Base-by-base conservation (phyloP, 2,329 filamentous ascomycete genomes). In the Penicillium sp. region DNA sequence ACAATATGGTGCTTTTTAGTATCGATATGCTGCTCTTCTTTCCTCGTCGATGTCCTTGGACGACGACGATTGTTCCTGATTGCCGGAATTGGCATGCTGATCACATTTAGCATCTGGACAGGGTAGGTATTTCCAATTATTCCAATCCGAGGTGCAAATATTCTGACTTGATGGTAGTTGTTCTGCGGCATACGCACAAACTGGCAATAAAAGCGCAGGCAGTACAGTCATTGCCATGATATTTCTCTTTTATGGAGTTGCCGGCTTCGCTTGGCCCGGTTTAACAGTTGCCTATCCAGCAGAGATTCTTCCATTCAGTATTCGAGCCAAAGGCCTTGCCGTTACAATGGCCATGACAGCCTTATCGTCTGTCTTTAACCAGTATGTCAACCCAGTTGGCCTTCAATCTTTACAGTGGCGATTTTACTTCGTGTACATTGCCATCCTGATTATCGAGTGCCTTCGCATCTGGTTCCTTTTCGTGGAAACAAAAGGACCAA, bases 401-500 rank as follows among this genome's bases (percentile, higher is more conserved):
- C 34, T 62, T 48, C 49, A 54, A 9, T 54, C 43, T 19, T 51
- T 59, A 23, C 33, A 53, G 26, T 66, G 60, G 62, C 55, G 54
- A 29, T 64, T 60, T 19, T 56, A 56, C 28, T 53, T 51, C 28
- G 51, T 57, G 9, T 65, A 62, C 52, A 59, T 60, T 36, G 52
- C 54, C 26, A 52, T 61, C n/a, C 59, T 67, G 7, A 62, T 70
- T 52, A 21, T 70, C 55, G 19, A 67, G 52, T 51, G 65, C 56
- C 19, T 67, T 52, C 45, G 70, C 51, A 56, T 71, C 55, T 68
- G 60, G 48, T 60, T 65, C 36, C 54, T 63, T 62, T 52, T 60
- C 63, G 42, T 73, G 2, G 72, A 75, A 59, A 75, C 71, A 3
- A 54, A 73, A 60, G 58, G 71, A 51, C 45, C 60, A 26, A 71